These are phyloP conservation scores for Rhizopus sp. DNA, from an alignment of 371 early-diverging fungal species.

Conservation along the genomic window DNA sequence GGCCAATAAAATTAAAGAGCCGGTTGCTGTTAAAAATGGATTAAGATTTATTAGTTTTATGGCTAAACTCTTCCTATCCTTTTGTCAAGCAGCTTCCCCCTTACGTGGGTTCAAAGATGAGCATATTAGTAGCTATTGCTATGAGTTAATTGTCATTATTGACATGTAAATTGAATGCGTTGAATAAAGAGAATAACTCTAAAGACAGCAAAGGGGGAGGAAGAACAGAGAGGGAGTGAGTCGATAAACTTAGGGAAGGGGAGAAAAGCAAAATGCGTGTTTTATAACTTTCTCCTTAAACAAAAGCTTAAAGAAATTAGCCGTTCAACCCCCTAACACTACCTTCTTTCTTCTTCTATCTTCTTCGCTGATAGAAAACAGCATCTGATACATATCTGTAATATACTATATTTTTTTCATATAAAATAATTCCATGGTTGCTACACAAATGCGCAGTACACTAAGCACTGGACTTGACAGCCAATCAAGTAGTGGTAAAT, in stretches of 20 bases:
- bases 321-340: conserved; percentile 4
- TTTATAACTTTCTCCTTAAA: conserved; percentile 7
- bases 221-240: neutral
- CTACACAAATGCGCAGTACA: conserved; percentile 8
- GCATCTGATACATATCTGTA: conserved; percentile 1
- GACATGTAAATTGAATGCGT: too few relatives aligned
- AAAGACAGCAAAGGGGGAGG: neutral
- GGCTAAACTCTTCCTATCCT: too few relatives aligned
- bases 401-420: conserved; percentile 7
- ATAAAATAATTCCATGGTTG: conserved; percentile 4
- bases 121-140: too few relatives aligned
- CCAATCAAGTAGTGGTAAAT: conserved; percentile 2
- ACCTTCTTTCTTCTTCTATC: neutral
- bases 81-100: too few relatives aligned
- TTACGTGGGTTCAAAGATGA: too few relatives aligned
- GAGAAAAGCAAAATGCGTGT: neutral
- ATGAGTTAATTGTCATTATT: too few relatives aligned
- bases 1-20: too few relatives aligned
- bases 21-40: too few relatives aligned
- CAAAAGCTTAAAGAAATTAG: conserved; percentile 3
- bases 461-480: conserved; percentile 3
- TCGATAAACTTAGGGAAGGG: neutral
- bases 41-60: too few relatives aligned
- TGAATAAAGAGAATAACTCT: too few relatives aligned
- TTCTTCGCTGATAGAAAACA: neutral